Base-by-base conservation (phyloP, 495 filamentous ascomycete genomes). In the Neurospora sp. region DNA sequence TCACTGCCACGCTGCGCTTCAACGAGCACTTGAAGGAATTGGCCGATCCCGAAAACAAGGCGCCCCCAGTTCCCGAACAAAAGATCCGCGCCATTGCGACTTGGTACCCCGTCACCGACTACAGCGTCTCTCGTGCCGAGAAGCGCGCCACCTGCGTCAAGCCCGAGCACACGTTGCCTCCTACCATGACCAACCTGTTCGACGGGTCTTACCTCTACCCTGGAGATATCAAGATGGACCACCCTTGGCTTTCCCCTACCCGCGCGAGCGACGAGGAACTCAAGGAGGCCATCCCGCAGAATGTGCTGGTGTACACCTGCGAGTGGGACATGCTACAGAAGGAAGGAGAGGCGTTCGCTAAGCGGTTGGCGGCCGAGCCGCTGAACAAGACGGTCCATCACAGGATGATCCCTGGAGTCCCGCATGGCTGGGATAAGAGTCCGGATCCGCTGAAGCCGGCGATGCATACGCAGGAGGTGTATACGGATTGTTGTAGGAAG, bases 261-360 rank as follows among this genome's bases (percentile, higher is more conserved):
- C 76, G 78, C 70, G 82, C 83, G 2, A 74, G 78, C 5, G 82
- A 85, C 71, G 80, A 82, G 35, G 41, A 82, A 39, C 76, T 85
- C 14, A 76, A 68, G 8, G 79, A 77, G 8, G 83, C 86, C 77
- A 81, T 88, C 2, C 85, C 84, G 6, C 79, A 84, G 0, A 85
- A 88, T 5, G 79, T 88, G 20, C 77, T 87, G 5, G 80, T 98
- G 61, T 92, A 90, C 74, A 89, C 92, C 12, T 97, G 93, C 80
- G 94, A 97, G 81, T 96, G 90, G 89, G 94, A 97, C 77, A 96
- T 97, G 92, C 81, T 98, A 35, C 83, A 94, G 44, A 86, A 86
- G 3, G 95, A 98, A 79, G 94, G 90, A 3, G 85, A 92, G 76
- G 78, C 82, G 18, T 90, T 97, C 70, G 86, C 90, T 9, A 83